A percentile compares a stretch with the other conserved stretches of the same genome.
Evolutionary conservation across 768 basidiomycete genomes (phyloP).

Genomic region (Pisolithus tinctorius): DNA sequence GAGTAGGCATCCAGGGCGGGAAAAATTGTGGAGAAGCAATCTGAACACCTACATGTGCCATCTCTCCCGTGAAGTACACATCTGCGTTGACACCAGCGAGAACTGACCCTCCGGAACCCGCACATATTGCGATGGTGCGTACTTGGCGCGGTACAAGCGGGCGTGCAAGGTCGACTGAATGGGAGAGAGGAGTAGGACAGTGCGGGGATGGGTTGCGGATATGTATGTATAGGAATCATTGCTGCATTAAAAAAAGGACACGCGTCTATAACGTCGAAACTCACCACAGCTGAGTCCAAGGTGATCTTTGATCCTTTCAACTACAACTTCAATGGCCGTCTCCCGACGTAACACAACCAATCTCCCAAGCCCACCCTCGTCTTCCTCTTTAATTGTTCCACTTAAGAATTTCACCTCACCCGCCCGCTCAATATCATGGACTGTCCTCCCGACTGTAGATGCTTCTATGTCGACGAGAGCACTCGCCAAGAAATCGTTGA

Average conservation of each 20-base stretch:
- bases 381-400: constrained; percentile 31
- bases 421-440: neutral
- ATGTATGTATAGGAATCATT: too few species aligned
- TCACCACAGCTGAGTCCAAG: constrained; percentile 55
- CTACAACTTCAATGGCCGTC: constrained; percentile 53
- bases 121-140: constrained; percentile 78
- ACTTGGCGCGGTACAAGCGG: constrained; percentile 31
- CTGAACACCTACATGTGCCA: constrained; percentile 63
- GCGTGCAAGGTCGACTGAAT: constrained; percentile 63
- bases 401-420: constrained; percentile 24
- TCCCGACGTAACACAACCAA: constrained; percentile 56
- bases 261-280: neutral
- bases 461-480: constrained; percentile 36
- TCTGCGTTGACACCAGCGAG: constrained; percentile 70
- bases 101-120: constrained; percentile 81
- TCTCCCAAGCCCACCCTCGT: constrained; percentile 61
- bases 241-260: too few species aligned
- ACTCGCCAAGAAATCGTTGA: constrained; percentile 85
- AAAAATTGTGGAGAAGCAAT: constrained; percentile 13
- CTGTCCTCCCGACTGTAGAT: neutral
- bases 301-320: constrained; percentile 61
- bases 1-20: neutral
- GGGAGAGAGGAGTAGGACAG: neutral
- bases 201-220: too few species aligned
- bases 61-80: constrained; percentile 89